Evolutionary conservation across 1,139 yeast species (phyloP), one percentile per base, ranked within the genome.

Genomic region (Scheffersomyces cryptocercus): DNA sequence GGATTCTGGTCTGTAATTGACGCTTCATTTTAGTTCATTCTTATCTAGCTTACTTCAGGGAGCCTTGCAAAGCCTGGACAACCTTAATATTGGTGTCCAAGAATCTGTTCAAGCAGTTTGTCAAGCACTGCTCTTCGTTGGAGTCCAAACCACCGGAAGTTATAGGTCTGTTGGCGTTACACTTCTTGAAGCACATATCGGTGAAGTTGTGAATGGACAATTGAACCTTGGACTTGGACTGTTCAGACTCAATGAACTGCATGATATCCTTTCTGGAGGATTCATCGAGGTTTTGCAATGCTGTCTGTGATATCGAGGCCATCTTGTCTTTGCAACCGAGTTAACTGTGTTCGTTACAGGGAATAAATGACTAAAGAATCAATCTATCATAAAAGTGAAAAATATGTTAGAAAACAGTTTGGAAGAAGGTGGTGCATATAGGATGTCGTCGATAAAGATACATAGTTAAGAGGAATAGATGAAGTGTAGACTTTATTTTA

Each of bases 161-260:
- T 43, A 84, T 77, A 13, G 78, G 70, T 41, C 55, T 61, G 49
- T 67, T 61, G 39, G 78, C 70, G 47, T 89, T 77, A 64, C 98
- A 91, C 68, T 88, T 87, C 64, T 85, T 87, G 75, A 89, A 91
- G 65, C 98, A 91, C 76, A 85, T 76, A 61, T 89, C 91, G 34
- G 97, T 90, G 74, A 88, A 89, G 60, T 77, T 81, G 63, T 89
- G 95, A 50, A 89, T 85, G 31, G 95, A 81, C 75, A 82, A 77
- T 69, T 89, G 97, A 28, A 91, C 89, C 69, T 89, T 88, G 44
- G 95, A 84, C 68, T 88, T 88, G 51, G 95, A 81, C 61, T 87
- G 85, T 68, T 91, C 97, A 10, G 85, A 70, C 60, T 89, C 95
- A 42, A 90, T 73, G 70, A 88, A 90, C 50, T 77, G 75, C 62